Evolutionary conservation across 192 early-diverging fungal genomes (phyloP), one percentile per base, ranked within the genome.

Genomic region (Coemansia sp.): DNA sequence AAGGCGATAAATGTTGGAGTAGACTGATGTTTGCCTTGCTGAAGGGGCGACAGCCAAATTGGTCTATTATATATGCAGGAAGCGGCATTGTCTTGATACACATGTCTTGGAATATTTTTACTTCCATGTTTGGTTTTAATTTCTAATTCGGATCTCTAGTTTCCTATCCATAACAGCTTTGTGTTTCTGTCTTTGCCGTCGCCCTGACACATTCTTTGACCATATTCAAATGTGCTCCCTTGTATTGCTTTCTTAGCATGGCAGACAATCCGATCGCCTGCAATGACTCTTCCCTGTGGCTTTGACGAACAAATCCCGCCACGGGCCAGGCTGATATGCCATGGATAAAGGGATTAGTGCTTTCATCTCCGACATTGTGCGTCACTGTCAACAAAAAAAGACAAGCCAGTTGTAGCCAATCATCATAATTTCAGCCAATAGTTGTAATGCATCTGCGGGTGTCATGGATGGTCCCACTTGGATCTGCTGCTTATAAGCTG

Each of bases 41-140:
- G 5, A 6, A 55, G 27, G 12, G 12, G 22, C 27, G 24, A 15
- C 5, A 15, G 47, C 17, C 29, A 14, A 10, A 55, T 29, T 55
- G 24, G 53, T 55, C 24, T 53, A 22, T 25, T 55, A 29, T 55
- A 55, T 55, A 49, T 49, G 29, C 24, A 55, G 53, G 29, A 55
- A 35, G 1, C 5, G 53, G 4, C 2, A 27, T 27, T 55, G 29
- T 32, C 29, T 55, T 24, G 53, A 5, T 32, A 11, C n/a, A 11
- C 29, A 55, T 17, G 11, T 27, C 25, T 11, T 4, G 19, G 19
- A 19, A 49, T 1, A 49, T 19, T n/a, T 49, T 49, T 49, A 17
- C 47, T n/a, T 17, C 1, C 47, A 19, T 19, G 47, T 19, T 54
- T 54, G 10, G 22, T 25, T 25, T 29, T 9, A 29, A 23, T 55